Base-by-base conservation (phyloP, 164 flowering plant species). In the Vitis cinerea region DNA sequence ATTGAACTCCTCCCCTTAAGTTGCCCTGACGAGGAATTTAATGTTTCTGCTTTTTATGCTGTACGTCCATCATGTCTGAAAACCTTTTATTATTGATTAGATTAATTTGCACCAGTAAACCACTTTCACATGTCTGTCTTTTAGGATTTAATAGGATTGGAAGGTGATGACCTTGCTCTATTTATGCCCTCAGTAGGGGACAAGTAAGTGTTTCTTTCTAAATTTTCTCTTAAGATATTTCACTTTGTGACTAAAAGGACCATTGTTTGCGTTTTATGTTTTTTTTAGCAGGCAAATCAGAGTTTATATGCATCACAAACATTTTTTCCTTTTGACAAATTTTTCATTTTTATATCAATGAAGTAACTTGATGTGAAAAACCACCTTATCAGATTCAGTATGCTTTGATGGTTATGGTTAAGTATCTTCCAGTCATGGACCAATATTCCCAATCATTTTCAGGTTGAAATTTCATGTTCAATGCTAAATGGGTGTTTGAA, bases 1-100 rank as follows among this genome's bases (percentile, higher is more conserved):
- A 87, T 96, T 73, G 97, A 93, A 70, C 89, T 96, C 77, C 87
- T 96, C 56, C 99, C 98, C 17, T 73, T 93, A 75, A 82, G 87
- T 76, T 72, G 77, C 71, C 83, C 87, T 61, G 85, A 83, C 61
- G 86, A 82, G 65, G 87, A 86, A 70, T 95, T 95, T 72, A 78
- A 88, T 63, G 70, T 85, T 47, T 84, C 97, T 30, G 63, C 64
- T 44, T 90, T 95, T 68, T 95, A 90, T 84, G 85, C 90, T 61
- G 97, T 94, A 87, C 70, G 92, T 61, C 53, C 48, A 47, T 51
- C 10, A 37, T 37, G 44, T 37, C 44, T 37, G 44, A 37, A 37
- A 37, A 51, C 61, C 7, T 64, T 63, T 55, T 49, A 56, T 49
- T 65, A 16, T 15, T 30, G 44, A 14, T 68, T 53, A 23, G 49